Base-by-base conservation (phyloP, 805 yeast species). In the Allodekkera sacchari region DNA sequence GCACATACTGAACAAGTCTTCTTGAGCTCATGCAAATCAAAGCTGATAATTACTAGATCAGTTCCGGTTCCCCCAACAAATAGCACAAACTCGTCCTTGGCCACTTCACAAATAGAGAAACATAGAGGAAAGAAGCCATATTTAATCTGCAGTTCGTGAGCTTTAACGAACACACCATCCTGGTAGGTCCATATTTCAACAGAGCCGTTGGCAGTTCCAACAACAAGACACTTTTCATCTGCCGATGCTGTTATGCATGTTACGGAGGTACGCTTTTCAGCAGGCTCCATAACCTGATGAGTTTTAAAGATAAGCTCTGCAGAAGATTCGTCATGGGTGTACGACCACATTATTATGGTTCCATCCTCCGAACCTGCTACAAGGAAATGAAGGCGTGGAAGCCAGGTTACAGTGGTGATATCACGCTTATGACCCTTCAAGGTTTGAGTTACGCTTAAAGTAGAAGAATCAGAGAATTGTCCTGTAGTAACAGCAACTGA, bases 1-100 rank as follows among this genome's bases (percentile, higher is more conserved):
- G 87, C 81, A 19, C 65, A 61, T 32, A 59, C 23, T 9, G 34
- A 21, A 5, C 37, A 31, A 4, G 34, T 29, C 41, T 35, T 30
- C 2, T 41, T 35, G n/a, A n/a, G n/a, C n/a, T n/a, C n/a, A n/a
- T n/a, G n/a, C 1, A 52, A 30, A 8, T 41, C 46, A 38, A 76
- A 68, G 0, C 77, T 53, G 44, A 72, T 74, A 4, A 83, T 63
- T 36, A 65, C 74, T 5, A 88, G 47, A 20, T 52, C 48, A 7
- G 68, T 52, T 11, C 66, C 66, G 1, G 94, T 77, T 12, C 94
- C 94, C 14, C 92, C 94, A n/a, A 78, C 50, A 2, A 84, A 80
- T 16, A 82, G 44, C 6, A 79, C 42, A 42, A 59, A 69, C 28
- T 62, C 56, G 18, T 51, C 52, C 3, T 44, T 26, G 9, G 42